A percentile compares a stretch with the other conserved stretches of the same genome.
Evolutionary conservation across 805 yeast genomes (phyloP).

Genomic region (Schizosaccharomyces osmophilus): DNA sequence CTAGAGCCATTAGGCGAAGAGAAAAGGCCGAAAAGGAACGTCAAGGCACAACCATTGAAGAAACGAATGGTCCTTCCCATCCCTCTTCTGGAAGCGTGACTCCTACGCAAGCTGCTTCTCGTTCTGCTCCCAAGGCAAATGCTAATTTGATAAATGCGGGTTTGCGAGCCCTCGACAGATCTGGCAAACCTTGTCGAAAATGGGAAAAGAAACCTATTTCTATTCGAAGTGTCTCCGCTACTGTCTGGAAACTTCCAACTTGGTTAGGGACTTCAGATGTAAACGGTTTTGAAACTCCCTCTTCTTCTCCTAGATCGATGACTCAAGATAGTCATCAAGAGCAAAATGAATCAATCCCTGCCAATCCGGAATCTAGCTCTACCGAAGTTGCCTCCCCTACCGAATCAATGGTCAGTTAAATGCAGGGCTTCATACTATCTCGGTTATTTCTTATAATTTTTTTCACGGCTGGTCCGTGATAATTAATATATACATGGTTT

Average conservation of each 20-base stretch:
- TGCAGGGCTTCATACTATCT: neutral
- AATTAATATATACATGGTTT: too few species aligned
- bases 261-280: neutral
- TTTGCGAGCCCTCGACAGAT: constrained; percentile 19
- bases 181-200: constrained; percentile 20
- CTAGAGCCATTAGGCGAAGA: neutral
- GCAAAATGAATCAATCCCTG: neutral
- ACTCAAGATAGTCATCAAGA: too few species aligned
- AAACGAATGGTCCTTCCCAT: neutral
- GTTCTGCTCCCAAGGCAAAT: constrained; percentile 8
- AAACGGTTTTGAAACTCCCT: too few species aligned
- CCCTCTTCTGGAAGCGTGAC: neutral
- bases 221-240: neutral
- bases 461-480: too few species aligned
- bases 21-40: neutral
- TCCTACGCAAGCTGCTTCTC: neutral
- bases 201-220: constrained; percentile 17
- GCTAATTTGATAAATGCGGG: constrained; percentile 14
- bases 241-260: neutral
- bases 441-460: neutral
- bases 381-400: neutral
- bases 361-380: neutral
- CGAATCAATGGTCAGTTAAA: neutral
- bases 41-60: neutral
- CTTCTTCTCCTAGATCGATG: too few species aligned